A percentile compares a stretch with the other conserved stretches of the same genome.
Evolutionary conservation across 306 rosid species (phyloP).

Genomic region (Arachis stenosperma): DNA sequence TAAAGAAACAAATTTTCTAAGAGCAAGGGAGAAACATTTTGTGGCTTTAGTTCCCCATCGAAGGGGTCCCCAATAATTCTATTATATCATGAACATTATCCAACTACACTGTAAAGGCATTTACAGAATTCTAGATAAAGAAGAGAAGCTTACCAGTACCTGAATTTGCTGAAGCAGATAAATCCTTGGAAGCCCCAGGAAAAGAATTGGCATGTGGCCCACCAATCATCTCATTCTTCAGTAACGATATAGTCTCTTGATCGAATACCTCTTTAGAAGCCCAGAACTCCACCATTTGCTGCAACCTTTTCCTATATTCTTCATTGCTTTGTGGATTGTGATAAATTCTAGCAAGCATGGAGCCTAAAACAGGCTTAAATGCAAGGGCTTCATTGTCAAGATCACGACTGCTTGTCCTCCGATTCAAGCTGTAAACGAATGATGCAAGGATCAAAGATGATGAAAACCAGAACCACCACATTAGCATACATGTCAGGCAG

Average conservation of each 20-base stretch:
- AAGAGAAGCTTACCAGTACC: constrained; percentile 57
- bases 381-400: constrained; percentile 91
- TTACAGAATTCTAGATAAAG: not conserved
- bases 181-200: constrained; percentile 63
- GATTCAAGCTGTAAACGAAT: constrained; percentile 60
- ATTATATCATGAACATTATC: constrained; percentile 26
- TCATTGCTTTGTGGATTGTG: constrained; percentile 92
- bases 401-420: constrained; percentile 60
- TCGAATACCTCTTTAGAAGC: constrained; percentile 80
- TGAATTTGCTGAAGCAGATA: constrained; percentile 59
- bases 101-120: constrained; percentile 2
- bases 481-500: constrained; percentile 29
- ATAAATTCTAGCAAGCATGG: constrained; percentile 92
- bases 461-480: constrained; percentile 21
- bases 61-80: constrained; percentile 8
- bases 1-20: not conserved
- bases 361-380: constrained; percentile 79
- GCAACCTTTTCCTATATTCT: constrained; percentile 80
- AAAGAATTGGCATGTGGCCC: constrained; percentile 69
- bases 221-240: constrained; percentile 80
- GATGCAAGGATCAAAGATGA: constrained; percentile 37
- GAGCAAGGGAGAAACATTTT: constrained; percentile 1
- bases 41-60: constrained; percentile 2
- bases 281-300: constrained; percentile 95
- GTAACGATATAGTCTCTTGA: constrained; percentile 68